These are phyloP conservation scores for Aquilaria sinensis DNA, from an alignment of 345 rosid species.

Conservation along the genomic window DNA sequence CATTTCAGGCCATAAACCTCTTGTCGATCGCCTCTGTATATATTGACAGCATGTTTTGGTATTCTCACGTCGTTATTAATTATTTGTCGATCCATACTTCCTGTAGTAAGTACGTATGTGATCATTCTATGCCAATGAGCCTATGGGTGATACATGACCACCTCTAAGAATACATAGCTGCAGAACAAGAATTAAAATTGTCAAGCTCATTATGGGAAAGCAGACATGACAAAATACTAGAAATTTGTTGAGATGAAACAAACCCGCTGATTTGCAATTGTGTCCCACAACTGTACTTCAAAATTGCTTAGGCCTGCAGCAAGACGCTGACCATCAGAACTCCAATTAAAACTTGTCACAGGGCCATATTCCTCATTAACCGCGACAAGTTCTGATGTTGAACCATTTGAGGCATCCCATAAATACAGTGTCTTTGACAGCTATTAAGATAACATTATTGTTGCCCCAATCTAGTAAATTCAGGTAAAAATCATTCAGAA, in stretches of 20 bases:
- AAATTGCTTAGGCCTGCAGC: conserved; percentile 38
- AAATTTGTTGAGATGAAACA: neutral
- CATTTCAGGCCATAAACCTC: conserved; percentile 41
- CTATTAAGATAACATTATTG: conserved; percentile 33
- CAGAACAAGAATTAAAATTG: neutral
- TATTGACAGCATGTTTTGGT: conserved; percentile 20
- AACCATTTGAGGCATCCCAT: conserved; percentile 36
- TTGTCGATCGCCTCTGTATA: conserved; percentile 28
- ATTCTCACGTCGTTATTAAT: conserved; percentile 33
- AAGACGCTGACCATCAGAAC: conserved; percentile 37
- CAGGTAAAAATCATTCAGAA: conserved; percentile 34
- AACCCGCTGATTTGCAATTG: conserved; percentile 21
- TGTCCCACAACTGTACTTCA: conserved; percentile 45
- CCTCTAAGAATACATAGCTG: conserved; percentile 29
- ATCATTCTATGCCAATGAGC: conserved; percentile 35
- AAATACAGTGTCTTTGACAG: conserved; percentile 25
- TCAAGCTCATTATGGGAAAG: neutral
- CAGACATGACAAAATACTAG: neutral
- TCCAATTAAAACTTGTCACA: conserved; percentile 39
- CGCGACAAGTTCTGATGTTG: conserved; percentile 34
- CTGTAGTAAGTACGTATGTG: conserved; percentile 13
- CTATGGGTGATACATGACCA: conserved; percentile 24
- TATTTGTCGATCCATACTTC: conserved; percentile 23
- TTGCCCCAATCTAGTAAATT: conserved; percentile 43
- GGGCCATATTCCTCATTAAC: conserved; percentile 37